phyloP scores from a whole-genome alignment of 371 early-diverging fungal genomes.

The Circinella minor region DNA sequence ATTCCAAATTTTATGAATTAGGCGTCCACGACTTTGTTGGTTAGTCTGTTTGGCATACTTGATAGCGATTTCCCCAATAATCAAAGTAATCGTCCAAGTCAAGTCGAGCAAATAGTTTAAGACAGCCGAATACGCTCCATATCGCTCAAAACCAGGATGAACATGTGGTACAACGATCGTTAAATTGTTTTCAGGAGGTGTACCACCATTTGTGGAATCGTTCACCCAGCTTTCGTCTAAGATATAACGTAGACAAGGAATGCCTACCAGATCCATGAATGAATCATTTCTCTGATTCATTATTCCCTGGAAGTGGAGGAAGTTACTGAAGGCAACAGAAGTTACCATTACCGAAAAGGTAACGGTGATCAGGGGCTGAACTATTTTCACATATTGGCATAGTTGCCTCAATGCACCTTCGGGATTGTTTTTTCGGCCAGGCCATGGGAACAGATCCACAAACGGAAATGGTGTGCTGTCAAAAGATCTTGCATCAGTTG shows the following conservation, averaged over 20 bases:
- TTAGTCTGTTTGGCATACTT: not conserved
- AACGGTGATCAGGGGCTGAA: conserved; percentile 7
- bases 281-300: conserved; percentile 3
- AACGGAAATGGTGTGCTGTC: conserved; percentile 7
- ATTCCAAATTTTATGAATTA: not conserved
- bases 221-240: not conserved
- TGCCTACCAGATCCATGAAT: conserved; percentile 10
- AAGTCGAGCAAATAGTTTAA: conserved; percentile 4
- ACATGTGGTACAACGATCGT: conserved; percentile 13
- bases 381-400: not conserved
- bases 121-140: not conserved
- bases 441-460: conserved; percentile 5
- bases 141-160: conserved; percentile 3
- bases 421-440: not conserved
- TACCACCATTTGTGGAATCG: not conserved
- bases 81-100: not conserved
- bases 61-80: conserved; percentile 7
- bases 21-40: not conserved
- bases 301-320: conserved; percentile 4
- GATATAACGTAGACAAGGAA: not conserved
- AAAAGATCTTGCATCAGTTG: not conserved
- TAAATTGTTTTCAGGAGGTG: not conserved
- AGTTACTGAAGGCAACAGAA: conserved; percentile 3
- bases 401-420: not conserved
- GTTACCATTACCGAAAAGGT: not conserved